Evolutionary conservation across 1,284 basidiomycete genomes (phyloP).

Genomic region (Golubevia sp.): DNA sequence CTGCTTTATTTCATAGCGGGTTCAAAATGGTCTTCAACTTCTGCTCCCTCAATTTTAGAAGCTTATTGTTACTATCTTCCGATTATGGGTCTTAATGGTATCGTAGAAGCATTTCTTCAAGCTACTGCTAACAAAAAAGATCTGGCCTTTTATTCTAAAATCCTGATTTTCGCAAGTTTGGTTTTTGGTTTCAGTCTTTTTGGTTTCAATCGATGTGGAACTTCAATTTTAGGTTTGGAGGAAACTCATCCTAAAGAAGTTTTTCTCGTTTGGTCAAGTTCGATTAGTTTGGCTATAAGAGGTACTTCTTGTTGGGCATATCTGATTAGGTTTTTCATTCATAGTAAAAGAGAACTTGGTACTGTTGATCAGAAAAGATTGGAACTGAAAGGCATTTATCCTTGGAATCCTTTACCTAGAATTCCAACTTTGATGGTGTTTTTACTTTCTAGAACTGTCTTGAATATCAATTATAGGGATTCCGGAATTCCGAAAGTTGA

Average conservation of each 20-base stretch:
- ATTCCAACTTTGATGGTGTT: background rate
- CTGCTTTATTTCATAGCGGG: conserved; percentile 47
- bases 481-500: background rate
- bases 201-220: conserved; percentile 1
- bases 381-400: background rate
- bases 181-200: conserved; percentile 26
- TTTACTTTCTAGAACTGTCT: background rate
- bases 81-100: conserved; percentile 53
- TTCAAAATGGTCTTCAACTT: conserved; percentile 37
- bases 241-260: background rate
- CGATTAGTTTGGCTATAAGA: conserved; percentile 13
- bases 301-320: conserved; percentile 28
- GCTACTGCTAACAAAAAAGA: conserved; percentile 21
- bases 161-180: conserved; percentile 33
- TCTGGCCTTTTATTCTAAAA: conserved; percentile 27
- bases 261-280: conserved; percentile 27
- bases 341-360: background rate
- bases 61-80: conserved; percentile 48
- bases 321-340: conserved; percentile 10
- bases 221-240: background rate
- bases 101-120: conserved; percentile 54
- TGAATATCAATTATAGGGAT: background rate
- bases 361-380: too few species aligned
- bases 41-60: conserved; percentile 36
- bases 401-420: background rate